A percentile compares a stretch with the other conserved stretches of the same genome.
phyloP scores from a whole-genome alignment of 345 rosid species.

The Euclidium syriacum region DNA sequence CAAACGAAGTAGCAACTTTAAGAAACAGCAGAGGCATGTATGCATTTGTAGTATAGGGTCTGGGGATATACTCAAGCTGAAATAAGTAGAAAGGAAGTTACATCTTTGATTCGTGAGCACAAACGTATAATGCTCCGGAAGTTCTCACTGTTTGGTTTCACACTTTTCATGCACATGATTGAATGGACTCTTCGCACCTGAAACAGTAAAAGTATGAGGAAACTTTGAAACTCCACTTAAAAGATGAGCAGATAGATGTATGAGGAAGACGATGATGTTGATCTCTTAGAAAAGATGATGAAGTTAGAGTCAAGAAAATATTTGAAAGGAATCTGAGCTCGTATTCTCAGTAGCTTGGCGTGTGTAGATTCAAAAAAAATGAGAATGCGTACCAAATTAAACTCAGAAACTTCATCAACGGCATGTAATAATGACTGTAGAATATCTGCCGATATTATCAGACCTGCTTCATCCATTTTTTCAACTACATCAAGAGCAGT shows the following conservation, averaged over 20 bases:
- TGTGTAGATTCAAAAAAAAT: background rate
- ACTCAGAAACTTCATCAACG: conserved; percentile 52
- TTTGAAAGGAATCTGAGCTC: background rate
- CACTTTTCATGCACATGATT: conserved; percentile 38
- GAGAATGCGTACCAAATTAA: conserved; percentile 49
- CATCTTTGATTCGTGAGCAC: conserved; percentile 73
- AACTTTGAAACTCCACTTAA: background rate
- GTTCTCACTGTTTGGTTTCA: conserved; percentile 66
- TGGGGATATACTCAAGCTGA: conserved; percentile 5
- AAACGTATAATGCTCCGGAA: conserved; percentile 63
- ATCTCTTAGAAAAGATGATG: background rate
- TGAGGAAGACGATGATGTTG: conserved; percentile 7
- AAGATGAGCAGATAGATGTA: background rate
- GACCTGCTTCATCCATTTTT: conserved; percentile 52
- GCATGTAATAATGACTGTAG: conserved; percentile 49
- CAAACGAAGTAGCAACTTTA: background rate
- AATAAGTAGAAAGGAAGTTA: conserved; percentile 33
- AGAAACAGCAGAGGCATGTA: background rate
- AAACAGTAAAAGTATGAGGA: background rate
- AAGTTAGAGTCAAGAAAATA: background rate
- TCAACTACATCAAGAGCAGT: conserved; percentile 66
- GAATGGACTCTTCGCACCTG: conserved; percentile 69
- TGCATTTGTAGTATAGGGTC: background rate
- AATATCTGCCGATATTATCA: conserved; percentile 41
- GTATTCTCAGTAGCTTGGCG: background rate